Percentiles rank a stretch among this genome's conserved stretches.
phyloP scores from a whole-genome alignment of 805 yeast species.

The Yarrowia sp. region DNA sequence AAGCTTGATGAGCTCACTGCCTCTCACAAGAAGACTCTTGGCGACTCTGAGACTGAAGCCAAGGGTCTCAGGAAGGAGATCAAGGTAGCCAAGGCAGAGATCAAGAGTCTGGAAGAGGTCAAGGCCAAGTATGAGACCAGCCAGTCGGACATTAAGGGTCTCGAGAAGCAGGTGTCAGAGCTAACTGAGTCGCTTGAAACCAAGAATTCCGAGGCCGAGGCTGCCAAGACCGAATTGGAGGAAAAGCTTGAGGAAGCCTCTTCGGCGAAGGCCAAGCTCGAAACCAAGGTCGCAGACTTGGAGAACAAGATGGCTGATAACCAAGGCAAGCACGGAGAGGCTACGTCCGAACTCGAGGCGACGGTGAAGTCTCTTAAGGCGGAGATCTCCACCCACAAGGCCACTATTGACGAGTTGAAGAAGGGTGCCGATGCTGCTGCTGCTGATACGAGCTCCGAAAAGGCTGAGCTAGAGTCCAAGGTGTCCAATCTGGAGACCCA shows the following conservation, averaged over 20 bases:
- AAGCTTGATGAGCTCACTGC: slow-evolving; percentile 22
- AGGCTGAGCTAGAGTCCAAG: not conserved
- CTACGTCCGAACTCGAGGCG: not conserved
- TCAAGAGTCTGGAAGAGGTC: slow-evolving; percentile 1
- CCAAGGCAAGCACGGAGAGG: slow-evolving; percentile 5
- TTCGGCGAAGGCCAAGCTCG: slow-evolving; percentile 2
- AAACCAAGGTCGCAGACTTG: slow-evolving; percentile 18
- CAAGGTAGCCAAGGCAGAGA: not conserved
- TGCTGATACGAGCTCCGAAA: not conserved
- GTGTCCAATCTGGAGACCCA: not conserved
- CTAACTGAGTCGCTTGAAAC: slow-evolving; percentile 8
- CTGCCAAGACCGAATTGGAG: not conserved
- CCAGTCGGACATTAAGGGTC: not conserved
- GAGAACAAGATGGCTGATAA: slow-evolving; percentile 12
- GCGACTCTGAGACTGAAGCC: slow-evolving; percentile 9
- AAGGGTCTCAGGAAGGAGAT: slow-evolving; percentile 11
- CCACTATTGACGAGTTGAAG: slow-evolving; percentile 1
- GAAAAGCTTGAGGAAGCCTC: not conserved
- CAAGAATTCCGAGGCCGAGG: not conserved
- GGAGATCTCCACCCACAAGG: not conserved
- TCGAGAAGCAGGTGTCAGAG: slow-evolving; percentile 10
- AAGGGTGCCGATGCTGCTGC: slow-evolving; percentile 23
- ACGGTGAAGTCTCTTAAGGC: slow-evolving; percentile 5
- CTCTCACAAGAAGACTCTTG: slow-evolving; percentile 10
- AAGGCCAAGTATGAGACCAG: slow-evolving; percentile 17